A percentile compares a stretch with the other conserved stretches of the same genome.
Conservation (phyloP, 1,284 basidiomycete species). For the Heterobasidion parviporum region DNA sequence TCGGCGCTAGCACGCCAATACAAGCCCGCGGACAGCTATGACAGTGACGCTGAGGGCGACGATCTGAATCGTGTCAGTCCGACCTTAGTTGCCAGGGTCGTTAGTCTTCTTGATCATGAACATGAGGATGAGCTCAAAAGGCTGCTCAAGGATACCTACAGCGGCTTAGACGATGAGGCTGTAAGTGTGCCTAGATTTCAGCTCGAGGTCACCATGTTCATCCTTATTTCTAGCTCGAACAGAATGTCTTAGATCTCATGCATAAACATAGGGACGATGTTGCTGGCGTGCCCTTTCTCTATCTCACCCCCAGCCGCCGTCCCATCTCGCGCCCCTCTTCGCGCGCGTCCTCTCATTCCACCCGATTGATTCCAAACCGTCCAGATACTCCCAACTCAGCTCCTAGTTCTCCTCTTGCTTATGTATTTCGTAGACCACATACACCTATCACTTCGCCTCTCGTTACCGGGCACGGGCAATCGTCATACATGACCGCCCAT, state of each 20-base stretch:
- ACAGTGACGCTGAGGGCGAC: constrained; percentile 49
- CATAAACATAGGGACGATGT: constrained; percentile 79
- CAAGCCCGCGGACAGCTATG: constrained; percentile 45
- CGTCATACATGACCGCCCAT: constrained; percentile 51
- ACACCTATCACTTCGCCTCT: constrained; percentile 69
- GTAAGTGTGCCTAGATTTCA: constrained; percentile 32
- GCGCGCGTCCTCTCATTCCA: constrained; percentile 64
- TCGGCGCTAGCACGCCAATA: constrained; percentile 62
- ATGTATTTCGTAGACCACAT: constrained; percentile 68
- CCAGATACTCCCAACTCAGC: constrained; percentile 70
- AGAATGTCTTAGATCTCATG: constrained; percentile 77
- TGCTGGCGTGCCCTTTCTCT: constrained; percentile 74
- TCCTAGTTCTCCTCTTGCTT: constrained; percentile 59
- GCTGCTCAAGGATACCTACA: constrained; percentile 60
- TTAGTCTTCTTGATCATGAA: constrained; percentile 67
- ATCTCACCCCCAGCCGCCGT: constrained; percentile 68
- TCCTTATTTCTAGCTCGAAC: constrained; percentile 47
- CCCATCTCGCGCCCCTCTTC: constrained; percentile 78
- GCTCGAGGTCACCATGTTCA: constrained; percentile 1
- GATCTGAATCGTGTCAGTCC: constrained; percentile 44
- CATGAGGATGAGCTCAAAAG: constrained; percentile 80
- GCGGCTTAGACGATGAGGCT: constrained; percentile 64
- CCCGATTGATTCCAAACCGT: constrained; percentile 48
- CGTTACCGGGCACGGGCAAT: constrained; percentile 35
- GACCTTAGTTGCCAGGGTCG: constrained; percentile 59